phyloP scores from a whole-genome alignment of 148 eudicot genomes.

The Salicornia ramosissima region DNA sequence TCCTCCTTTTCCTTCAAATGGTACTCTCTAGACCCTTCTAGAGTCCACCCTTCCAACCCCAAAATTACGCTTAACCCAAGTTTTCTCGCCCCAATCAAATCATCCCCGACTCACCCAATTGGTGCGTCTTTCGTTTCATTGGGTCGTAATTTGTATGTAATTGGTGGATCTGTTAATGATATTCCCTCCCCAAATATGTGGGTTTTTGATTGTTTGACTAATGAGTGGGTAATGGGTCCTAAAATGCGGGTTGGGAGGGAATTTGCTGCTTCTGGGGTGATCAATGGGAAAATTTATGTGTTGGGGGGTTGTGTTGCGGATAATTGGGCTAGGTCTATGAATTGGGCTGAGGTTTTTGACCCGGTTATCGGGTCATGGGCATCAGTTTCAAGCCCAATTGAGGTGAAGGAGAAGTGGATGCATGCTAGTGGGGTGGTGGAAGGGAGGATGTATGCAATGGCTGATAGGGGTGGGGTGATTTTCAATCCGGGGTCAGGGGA shows the following conservation, averaged over 20 bases:
- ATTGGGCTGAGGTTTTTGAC: constrained; percentile 88
- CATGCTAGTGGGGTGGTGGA: constrained; percentile 76
- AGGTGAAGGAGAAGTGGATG: constrained; percentile 82
- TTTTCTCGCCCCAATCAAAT: constrained; percentile 32
- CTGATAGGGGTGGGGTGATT: constrained; percentile 87
- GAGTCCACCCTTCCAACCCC: not conserved
- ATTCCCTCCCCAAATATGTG: constrained; percentile 40
- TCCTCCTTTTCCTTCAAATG: constrained; percentile 49
- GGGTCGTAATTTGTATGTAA: constrained; percentile 53
- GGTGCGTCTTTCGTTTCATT: constrained; percentile 52
- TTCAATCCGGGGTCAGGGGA: constrained; percentile 42
- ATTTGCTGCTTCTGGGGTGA: constrained; percentile 70
- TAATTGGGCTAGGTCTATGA: constrained; percentile 54
- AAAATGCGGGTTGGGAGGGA: constrained; percentile 72
- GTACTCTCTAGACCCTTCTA: constrained; percentile 45
- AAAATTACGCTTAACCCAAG: constrained; percentile 12
- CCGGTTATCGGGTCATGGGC: constrained; percentile 52
- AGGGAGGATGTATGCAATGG: constrained; percentile 80
- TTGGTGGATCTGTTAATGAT: constrained; percentile 70
- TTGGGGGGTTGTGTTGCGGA: constrained; percentile 87
- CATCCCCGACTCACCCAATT: constrained; percentile 44
- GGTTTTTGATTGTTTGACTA: constrained; percentile 59
- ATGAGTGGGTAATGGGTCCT: constrained; percentile 73
- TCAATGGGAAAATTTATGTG: constrained; percentile 69
- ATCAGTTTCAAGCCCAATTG: constrained; percentile 47